Evolutionary conservation across 2,329 filamentous ascomycete species (phyloP).

Genomic region (Aspergillus udagawae): DNA sequence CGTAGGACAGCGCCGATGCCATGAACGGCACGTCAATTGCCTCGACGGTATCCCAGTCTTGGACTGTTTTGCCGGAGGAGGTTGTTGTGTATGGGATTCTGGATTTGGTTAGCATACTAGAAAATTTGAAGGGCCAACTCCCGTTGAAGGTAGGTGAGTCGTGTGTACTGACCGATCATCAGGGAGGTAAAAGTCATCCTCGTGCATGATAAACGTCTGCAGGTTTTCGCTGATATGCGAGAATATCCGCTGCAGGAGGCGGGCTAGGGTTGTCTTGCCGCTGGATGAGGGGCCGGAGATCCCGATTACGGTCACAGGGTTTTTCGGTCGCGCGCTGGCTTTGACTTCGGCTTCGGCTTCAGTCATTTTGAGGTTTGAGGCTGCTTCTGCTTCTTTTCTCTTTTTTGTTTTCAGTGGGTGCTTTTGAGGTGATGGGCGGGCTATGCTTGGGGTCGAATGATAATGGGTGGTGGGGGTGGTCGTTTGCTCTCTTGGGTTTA

Average conservation of each 20-base stretch:
- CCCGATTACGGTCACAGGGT: slow-evolving; percentile 60
- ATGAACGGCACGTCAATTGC: slow-evolving; percentile 70
- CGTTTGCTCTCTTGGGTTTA: neutral
- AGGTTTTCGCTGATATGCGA: slow-evolving; percentile 37
- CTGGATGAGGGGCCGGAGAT: slow-evolving; percentile 88
- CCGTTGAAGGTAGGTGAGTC: too few species aligned
- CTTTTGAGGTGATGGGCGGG: neutral
- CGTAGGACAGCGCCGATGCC: slow-evolving; percentile 62
- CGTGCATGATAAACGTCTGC: slow-evolving; percentile 71
- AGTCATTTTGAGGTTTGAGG: neutral
- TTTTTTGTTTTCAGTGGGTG: neutral
- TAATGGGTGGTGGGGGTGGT: neutral
- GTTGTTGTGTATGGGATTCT: slow-evolving; percentile 47
- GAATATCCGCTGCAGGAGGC: slow-evolving; percentile 78
- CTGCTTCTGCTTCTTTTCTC: neutral
- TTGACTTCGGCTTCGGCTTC: too few species aligned
- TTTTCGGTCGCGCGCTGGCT: neutral
- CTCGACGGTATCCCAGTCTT: slow-evolving; percentile 90
- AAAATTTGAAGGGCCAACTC: neutral
- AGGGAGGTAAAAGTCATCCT: slow-evolving; percentile 91
- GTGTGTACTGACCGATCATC: slow-evolving; percentile 60
- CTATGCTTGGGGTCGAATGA: neutral
- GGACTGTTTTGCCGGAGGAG: slow-evolving; percentile 52
- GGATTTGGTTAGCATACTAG: neutral
- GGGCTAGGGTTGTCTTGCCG: slow-evolving; percentile 90